phyloP scores from a whole-genome alignment of 306 rosid genomes.

The Glycine soja region DNA sequence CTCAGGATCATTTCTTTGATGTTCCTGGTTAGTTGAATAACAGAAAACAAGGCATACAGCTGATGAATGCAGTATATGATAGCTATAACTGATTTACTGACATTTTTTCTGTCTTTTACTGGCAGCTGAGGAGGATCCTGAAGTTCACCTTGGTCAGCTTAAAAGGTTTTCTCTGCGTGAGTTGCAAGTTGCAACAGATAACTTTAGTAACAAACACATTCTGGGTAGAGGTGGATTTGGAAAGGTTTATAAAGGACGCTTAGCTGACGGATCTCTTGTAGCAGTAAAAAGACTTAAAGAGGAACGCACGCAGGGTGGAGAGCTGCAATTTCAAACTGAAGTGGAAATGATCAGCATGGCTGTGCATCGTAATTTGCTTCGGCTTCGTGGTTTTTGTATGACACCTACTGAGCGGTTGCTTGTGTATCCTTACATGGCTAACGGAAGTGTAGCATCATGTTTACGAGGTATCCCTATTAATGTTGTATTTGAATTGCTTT shows the following conservation, averaged over 20 bases:
- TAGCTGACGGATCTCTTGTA: conserved; percentile 88
- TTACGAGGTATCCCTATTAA: conserved; percentile 72
- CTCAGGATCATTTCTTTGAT: conserved; percentile 87
- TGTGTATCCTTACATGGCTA: conserved; percentile 90
- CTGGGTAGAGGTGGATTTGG: conserved; percentile 98
- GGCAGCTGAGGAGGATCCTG: conserved; percentile 96
- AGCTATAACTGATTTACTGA: conserved; percentile 29
- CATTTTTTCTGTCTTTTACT: conserved; percentile 36
- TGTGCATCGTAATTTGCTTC: conserved; percentile 94
- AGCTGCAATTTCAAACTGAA: conserved; percentile 95
- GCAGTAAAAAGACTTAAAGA: conserved; percentile 96
- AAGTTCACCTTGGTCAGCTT: conserved; percentile 94
- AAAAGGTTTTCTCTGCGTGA: conserved; percentile 91
- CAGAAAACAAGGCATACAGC: conserved; percentile 9
- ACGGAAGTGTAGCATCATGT: conserved; percentile 97
- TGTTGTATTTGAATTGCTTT: conserved; percentile 24
- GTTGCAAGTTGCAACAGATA: conserved; percentile 92
- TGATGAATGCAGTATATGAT: conserved; percentile 21
- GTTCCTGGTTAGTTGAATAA: conserved; percentile 84
- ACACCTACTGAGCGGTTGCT: conserved; percentile 96
- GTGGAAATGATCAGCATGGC: conserved; percentile 99
- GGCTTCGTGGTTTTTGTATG: conserved; percentile 94
- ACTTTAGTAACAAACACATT: conserved; percentile 79
- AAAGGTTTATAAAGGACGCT: conserved; percentile 92
- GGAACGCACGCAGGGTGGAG: conserved; percentile 89